A percentile compares a stretch with the other conserved stretches of the same genome.
These are phyloP conservation scores for Mycena rebaudengoi DNA, from an alignment of 768 basidiomycete species.

Conservation along the genomic window DNA sequence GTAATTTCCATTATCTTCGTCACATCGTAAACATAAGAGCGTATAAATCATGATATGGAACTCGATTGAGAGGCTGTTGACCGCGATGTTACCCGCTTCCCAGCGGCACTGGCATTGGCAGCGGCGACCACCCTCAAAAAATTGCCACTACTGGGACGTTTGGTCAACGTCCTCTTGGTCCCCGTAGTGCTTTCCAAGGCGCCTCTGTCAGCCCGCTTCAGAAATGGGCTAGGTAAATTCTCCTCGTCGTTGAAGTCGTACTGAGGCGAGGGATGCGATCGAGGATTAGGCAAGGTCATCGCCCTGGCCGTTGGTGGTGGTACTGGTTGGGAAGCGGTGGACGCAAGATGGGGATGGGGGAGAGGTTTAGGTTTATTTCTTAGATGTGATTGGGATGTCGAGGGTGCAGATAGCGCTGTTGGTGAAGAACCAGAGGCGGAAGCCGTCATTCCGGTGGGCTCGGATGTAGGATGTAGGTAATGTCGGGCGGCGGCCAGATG, in stretches of 20 bases:
- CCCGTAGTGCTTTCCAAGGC: slow-evolving; percentile 13
- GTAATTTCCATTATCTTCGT: slow-evolving; percentile 14
- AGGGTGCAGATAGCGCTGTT: too few relatives aligned
- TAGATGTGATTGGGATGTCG: slow-evolving; percentile 25
- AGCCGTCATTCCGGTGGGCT: slow-evolving; percentile 41
- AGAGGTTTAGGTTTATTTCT: slow-evolving; percentile 47
- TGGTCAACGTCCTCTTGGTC: slow-evolving; percentile 18
- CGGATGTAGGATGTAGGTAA: slow-evolving; percentile 49
- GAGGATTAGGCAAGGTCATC: slow-evolving; percentile 36
- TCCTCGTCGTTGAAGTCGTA: slow-evolving; percentile 84
- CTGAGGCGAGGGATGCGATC: slow-evolving; percentile 46
- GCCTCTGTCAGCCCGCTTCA: slow-evolving; percentile 57
- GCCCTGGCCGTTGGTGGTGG: slow-evolving; percentile 22
- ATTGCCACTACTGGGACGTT: slow-evolving; percentile 27
- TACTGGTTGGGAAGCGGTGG: slow-evolving; percentile 25
- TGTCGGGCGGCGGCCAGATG: slow-evolving; percentile 44
- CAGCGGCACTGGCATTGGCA: slow-evolving; percentile 27
- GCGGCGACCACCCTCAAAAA: slow-evolving; percentile 25
- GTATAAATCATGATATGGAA: slow-evolving; percentile 19
- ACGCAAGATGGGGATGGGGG: slow-evolving; percentile 52
- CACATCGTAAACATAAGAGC: slow-evolving; percentile 16
- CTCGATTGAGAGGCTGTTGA: slow-evolving; percentile 14
- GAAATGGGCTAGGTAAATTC: slow-evolving; percentile 86
- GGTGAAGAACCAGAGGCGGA: slow-evolving; percentile 22
- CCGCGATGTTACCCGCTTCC: slow-evolving; percentile 23